Base-by-base conservation (phyloP, 2,329 filamentous ascomycete genomes). In the Talaromyces sp. region DNA sequence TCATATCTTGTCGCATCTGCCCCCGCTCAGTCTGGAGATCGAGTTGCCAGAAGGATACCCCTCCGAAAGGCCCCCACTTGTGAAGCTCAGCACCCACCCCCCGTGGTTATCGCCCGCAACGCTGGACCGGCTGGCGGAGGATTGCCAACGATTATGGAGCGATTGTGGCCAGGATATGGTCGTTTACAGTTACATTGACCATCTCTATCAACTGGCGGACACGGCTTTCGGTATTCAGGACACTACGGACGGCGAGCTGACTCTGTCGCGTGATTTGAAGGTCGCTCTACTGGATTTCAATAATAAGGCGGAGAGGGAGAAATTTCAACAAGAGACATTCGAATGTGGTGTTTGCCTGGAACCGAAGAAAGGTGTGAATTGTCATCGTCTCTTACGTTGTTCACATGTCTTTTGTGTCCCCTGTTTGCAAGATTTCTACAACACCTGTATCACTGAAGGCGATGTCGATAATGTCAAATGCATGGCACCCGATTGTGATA, bases 391-490 rank as follows among this genome's bases (percentile, higher is more conserved):
- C 80, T 74, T 88, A 41, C 85, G 87, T 53, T 99, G 94, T 70
- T 86, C 85, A 0, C 93, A 99, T 69, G 91, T 97, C 33, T 99
- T 97, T 68, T 99, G 94, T 71, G 77, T 87, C 16, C 73, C 84
- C n/a, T 99, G 94, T 66, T 78, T 99, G 2, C 87, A 90, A 57
- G 90, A 93, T 63, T 97, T 93, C 63, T 97, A 96, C 79, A 90
- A 88, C 62, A 87, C 86, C 58, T 91, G 90, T 60, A 97, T 99
- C 64, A 85, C 80, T 0, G 90, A 95, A 66, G 94, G 94, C 1
- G 87, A 95, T 64, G 78, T 99, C 16, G 80, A 85, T 44, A 83
- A 84, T 7, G 87, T 99, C 27, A 87, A 87, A 57, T 99, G 94
- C 66, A 79, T 95, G 27, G 82, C 87, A 11, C 90, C 91, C 0